Base-by-base conservation (phyloP, 2,329 filamentous ascomycete genomes). In the Aspergillus brasiliensis region DNA sequence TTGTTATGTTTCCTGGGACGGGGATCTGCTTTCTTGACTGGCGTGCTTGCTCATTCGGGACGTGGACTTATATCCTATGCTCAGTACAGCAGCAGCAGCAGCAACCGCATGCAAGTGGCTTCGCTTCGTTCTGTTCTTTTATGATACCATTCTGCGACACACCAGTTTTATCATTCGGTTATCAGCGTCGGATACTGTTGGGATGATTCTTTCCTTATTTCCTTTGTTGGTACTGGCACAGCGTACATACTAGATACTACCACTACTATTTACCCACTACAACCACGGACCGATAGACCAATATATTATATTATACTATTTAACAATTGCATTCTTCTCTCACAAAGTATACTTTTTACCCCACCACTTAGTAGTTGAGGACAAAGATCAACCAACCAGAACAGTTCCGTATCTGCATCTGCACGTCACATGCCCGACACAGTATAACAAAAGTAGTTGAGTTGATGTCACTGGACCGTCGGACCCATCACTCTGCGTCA, bases 131-230 rank as follows among this genome's bases (percentile, higher is more conserved):
- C 61, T 65, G 59, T 56, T 34, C 71, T 73, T 73, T 72, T 62
- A 71, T 73, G 73, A 75, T 75, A 75, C 73, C 73, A 75, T 74
- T 72, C 68, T 67, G 72, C 72, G 72, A 59, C 54, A 51, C 42
- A 52, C 38, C 31, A 34, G 31, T 34, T 34, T 34, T 5, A 34
- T 34, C 31, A 34, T 34, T 67, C 61, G 57, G 56, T 47, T 56
- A 62, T 58, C 57, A 46, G 60, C 15, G 31, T 28, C 57, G 58
- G 58, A 13, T 2, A 34, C 31, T 34, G 31, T 34, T 59, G 65
- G 63, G 64, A 62, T 67, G 57, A 67, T 65, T 67, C 62, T n/a
- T 58, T 67, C 63, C 17, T 65, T 34, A 34, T 68, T 55, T 54
- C 27, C 8, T 54, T 42, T 49, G 23, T 49, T 17, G 19, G 44